Conservation (phyloP, 139 green algal species). For the Pseudopediastrum boryanum region DNA sequence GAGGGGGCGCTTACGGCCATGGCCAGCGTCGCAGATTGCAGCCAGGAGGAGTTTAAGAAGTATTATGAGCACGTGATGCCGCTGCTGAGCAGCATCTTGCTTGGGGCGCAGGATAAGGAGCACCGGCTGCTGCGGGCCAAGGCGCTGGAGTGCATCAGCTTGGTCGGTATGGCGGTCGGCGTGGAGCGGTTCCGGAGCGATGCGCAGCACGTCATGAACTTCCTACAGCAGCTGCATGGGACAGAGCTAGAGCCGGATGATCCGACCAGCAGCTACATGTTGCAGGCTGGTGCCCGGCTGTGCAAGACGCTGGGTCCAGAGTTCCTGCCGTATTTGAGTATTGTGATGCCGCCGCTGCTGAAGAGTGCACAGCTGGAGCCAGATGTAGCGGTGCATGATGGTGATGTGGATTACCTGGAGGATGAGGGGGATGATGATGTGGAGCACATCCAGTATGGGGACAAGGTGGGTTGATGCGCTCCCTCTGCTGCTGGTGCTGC, state of each 20-base stretch:
- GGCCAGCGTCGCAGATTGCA: slow-evolving; percentile 91
- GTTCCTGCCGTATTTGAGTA: slow-evolving; percentile 94
- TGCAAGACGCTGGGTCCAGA: slow-evolving; percentile 97
- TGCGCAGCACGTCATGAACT: slow-evolving; percentile 86
- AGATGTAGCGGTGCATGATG: slow-evolving; percentile 82
- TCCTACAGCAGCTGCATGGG: slow-evolving; percentile 83
- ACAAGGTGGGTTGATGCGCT: slow-evolving; percentile 41
- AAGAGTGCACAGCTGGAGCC: slow-evolving; percentile 78
- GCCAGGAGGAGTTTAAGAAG: slow-evolving; percentile 87
- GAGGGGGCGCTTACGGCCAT: slow-evolving; percentile 96
- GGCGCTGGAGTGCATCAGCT: slow-evolving; percentile 95
- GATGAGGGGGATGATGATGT: slow-evolving; percentile 76
- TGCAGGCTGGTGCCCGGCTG: slow-evolving; percentile 93
- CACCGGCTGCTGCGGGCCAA: slow-evolving; percentile 91
- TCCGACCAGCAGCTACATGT: slow-evolving; percentile 85
- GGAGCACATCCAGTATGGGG: slow-evolving; percentile 61
- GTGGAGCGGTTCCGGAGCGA: slow-evolving; percentile 89
- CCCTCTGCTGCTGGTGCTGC: too few species aligned
- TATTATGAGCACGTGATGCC: slow-evolving; percentile 95
- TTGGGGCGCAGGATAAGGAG: slow-evolving; percentile 69
- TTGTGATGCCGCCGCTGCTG: slow-evolving; percentile 95
- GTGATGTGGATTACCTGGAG: slow-evolving; percentile 27
- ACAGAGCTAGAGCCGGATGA: slow-evolving; percentile 72
- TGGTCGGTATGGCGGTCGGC: slow-evolving; percentile 98
- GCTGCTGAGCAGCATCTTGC: slow-evolving; percentile 87